Evolutionary conservation across 768 basidiomycete species (phyloP), one percentile per base, ranked within the genome.

Genomic region (Omphalotus guepiniiformis): DNA sequence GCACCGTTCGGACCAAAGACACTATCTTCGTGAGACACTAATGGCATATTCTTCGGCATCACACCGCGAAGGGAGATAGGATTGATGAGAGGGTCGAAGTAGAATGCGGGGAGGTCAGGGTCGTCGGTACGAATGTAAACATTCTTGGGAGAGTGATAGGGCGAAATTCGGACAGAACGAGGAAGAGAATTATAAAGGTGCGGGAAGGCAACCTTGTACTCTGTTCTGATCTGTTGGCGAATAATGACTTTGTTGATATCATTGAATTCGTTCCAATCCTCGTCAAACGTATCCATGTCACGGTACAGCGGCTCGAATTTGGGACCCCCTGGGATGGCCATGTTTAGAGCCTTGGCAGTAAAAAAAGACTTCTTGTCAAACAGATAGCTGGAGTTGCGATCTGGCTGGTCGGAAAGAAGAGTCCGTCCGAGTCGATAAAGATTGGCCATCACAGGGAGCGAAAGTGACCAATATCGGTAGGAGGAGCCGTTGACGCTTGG

Each of bases 181-280:
- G 96, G 96, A 7, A 96, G 77, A 28, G 96, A 96, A 69, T 99
- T 99, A 71, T 99, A 99, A 1, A 99, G 78, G 60, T 99, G 95
- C 26, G 96, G 95, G 76, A 97, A 98, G 2, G 94, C 95, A 42
- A 99, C 93, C 65, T 95, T 97, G 79, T 99, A 97, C 69, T 99
- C 96, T 2, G 95, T 97, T 38, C 96, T 82, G 53, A 98, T 95
- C 65, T 96, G 92, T 62, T 98, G 93, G 18, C 96, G 93, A 56
- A 99, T 98, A 65, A 99, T 95, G 60, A 99, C 88, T 67, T 99
- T 99, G 72, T 96, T 94, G 68, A 98, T 96, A 62, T 99, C 96
- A 63, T 99, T 99, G 60, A 99, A 99, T 64, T 96, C 93, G 65
- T 96, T 96, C 93, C 93, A 96, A 61, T 99, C 96, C 63, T 98